phyloP scores from a whole-genome alignment of 2,329 filamentous ascomycete species.

The Graphilbum fragrans region DNA sequence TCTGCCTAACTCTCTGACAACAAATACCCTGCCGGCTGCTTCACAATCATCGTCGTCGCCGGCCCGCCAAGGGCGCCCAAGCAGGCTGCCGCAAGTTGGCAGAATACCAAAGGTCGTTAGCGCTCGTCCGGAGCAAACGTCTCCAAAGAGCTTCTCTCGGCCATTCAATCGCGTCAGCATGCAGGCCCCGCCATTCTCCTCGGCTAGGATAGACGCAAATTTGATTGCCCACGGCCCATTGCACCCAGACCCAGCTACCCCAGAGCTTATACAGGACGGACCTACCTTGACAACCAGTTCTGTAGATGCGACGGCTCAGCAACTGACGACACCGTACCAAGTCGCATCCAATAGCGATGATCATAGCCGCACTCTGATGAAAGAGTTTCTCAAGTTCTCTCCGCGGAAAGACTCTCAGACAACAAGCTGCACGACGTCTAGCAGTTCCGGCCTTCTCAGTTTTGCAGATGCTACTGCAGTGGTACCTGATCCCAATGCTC shows the following conservation, averaged over 20 bases:
- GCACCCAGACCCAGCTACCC: constrained; percentile 26
- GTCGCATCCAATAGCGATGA: constrained; percentile 6
- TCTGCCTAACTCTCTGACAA: too few relatives aligned
- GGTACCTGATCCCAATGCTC: constrained; percentile 48
- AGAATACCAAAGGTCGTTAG: constrained; percentile 76
- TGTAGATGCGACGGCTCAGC: constrained; percentile 14
- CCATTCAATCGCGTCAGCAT: constrained; percentile 55
- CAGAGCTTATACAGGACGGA: constrained; percentile 24
- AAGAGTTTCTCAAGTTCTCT: constrained; percentile 65
- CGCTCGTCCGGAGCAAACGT: constrained; percentile 51
- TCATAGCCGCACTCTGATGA: constrained; percentile 13
- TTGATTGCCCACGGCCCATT: constrained; percentile 37
- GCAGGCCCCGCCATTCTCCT: constrained; percentile 20
- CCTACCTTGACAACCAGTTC: constrained; percentile 20
- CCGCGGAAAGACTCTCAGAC: constrained; percentile 59
- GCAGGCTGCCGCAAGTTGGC: constrained; percentile 67
- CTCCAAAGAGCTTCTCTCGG: constrained; percentile 73
- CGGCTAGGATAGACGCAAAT: constrained; percentile 19
- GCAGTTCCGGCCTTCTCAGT: constrained; percentile 51
- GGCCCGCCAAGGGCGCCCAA: constrained; percentile 28
- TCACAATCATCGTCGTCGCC: not conserved
- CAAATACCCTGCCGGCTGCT: too few relatives aligned
- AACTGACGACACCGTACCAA: constrained; percentile 17
- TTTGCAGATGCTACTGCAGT: constrained; percentile 54
- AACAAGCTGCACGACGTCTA: constrained; percentile 45